Evolutionary conservation across 192 early-diverging fungal genomes (phyloP).

Genomic region (Entomortierella parvispora): DNA sequence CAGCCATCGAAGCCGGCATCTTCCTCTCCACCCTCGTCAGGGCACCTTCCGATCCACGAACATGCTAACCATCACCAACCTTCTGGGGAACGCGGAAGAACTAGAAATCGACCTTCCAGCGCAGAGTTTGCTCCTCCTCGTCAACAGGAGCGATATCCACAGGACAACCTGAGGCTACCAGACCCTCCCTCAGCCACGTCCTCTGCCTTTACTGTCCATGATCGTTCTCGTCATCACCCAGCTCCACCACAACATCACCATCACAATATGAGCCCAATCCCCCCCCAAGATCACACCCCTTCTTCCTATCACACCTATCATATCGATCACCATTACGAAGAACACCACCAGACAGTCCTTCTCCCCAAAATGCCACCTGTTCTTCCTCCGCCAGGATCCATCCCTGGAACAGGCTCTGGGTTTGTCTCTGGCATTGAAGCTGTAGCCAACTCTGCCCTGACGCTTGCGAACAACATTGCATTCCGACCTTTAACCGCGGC

Average conservation of each 20-base stretch:
- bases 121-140: no score
- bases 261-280: no score
- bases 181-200: no score
- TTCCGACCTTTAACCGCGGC: conserved; percentile 66
- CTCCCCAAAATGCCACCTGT: conserved; percentile 27
- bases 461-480: conserved; percentile 53
- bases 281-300: not conserved
- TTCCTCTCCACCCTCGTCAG: not conserved
- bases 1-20: no score
- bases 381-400: conserved; percentile 39
- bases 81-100: not conserved
- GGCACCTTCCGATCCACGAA: not conserved
- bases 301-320: not conserved
- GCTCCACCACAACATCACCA: no score
- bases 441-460: conserved; percentile 37
- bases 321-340: conserved; percentile 1
- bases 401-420: conserved; percentile 40
- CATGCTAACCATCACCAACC: not conserved
- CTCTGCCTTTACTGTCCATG: no score
- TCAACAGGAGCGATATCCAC: no score
- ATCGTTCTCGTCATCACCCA: no score
- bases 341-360: not conserved
- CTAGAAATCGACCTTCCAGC: not conserved
- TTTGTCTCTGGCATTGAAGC: conserved; percentile 49
- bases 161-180: no score